Evolutionary conservation across 1,139 yeast genomes (phyloP), one percentile per base, ranked within the genome.

Genomic region (Diutina mesorugosa): DNA sequence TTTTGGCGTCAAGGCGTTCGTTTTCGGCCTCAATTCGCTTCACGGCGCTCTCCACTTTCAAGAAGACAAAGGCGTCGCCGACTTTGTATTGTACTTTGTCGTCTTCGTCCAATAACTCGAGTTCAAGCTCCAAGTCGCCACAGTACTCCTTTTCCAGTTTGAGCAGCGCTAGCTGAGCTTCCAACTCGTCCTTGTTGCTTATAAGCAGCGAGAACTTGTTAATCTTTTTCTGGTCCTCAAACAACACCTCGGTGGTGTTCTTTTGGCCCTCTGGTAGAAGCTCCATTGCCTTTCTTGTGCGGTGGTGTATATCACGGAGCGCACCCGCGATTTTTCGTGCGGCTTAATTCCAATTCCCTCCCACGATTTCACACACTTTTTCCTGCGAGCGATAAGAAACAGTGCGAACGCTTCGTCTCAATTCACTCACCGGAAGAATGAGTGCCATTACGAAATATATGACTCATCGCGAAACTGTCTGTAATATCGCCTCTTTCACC

Each of bases 161-260:
- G 60, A 77, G 74, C 57, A 72, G 72, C 45, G 73, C 71, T 54
- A 88, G 73, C 55, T 76, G 76, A n/a, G 71, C 78, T 51, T 77
- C 74, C 30, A 83, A 67, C 38, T 76, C 77, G 61, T 87, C 89
- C 63, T 85, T 82, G 60, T 85, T 81, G 61, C 83, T 76, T 60
- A 90, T 88, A 60, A 90, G 76, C 56, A 90, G 85, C 29, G 97
- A 89, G 66, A 93, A 93, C 66, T 83, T 82, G 69, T 93, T 93
- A 72, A 93, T 93, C 66, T 81, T 81, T 66, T 87, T 84, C 72
- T 93, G 99, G 68, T 93, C 98, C 59, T 81, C 90, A 83, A 91
- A 87, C 32, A 84, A 75, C 30, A 93, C 99, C 65, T 89, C 95
- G 0, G 82, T 65, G 21, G 83, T 84, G 66, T 87, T 87, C 60